A percentile compares a stretch with the other conserved stretches of the same genome.
Evolutionary conservation across 1,139 yeast species (phyloP).

Genomic region (Pichia sp.): DNA sequence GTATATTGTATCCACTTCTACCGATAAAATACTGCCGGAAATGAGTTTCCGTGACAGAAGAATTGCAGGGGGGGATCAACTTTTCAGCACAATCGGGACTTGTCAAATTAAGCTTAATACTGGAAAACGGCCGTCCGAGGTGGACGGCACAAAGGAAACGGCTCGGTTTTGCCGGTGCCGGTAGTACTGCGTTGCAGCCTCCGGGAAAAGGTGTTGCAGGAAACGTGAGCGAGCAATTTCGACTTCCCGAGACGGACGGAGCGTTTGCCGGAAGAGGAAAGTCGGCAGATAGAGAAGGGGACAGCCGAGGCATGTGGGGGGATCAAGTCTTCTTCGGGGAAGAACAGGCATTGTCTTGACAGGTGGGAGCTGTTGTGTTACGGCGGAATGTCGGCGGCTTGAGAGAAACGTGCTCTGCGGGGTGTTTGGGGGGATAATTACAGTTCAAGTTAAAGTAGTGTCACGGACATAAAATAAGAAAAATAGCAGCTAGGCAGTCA

Average conservation of each 20-base stretch:
- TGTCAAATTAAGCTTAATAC: background rate
- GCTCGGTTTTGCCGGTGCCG: too few species aligned
- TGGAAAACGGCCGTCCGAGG: background rate
- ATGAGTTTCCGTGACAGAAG: background rate
- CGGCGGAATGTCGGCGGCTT: too few species aligned
- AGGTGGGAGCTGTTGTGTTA: too few species aligned
- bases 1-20: too few species aligned
- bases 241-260: background rate
- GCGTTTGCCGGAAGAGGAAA: background rate
- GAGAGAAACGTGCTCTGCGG: too few species aligned
- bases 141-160: background rate
- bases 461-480: background rate
- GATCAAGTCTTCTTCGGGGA: background rate
- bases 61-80: background rate
- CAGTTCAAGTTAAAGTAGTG: background rate
- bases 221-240: background rate
- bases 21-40: too few species aligned
- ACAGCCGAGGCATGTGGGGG: background rate
- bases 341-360: too few species aligned
- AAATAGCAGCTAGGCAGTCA: background rate
- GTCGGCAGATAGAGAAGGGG: background rate
- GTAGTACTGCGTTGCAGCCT: background rate
- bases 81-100: too few species aligned
- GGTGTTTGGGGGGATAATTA: too few species aligned
- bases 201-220: background rate